Percentiles rank a stretch among this genome's conserved stretches.
phyloP scores from a whole-genome alignment of 306 rosid genomes.

The Amphicarpaea edgeworthii region DNA sequence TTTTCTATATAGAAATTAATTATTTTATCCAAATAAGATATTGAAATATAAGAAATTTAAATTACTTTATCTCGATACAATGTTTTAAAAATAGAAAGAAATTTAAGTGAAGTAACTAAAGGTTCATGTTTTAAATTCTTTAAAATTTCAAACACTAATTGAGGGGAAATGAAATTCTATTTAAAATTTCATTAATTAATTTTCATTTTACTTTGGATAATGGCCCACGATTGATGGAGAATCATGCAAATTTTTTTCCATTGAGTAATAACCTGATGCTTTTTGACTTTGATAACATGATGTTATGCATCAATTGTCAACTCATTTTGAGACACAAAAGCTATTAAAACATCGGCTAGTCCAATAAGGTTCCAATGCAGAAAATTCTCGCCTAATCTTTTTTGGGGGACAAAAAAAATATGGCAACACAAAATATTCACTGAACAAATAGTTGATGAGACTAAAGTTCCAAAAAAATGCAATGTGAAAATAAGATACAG shows the following conservation, averaged over 20 bases:
- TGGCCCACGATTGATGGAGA: conserved; percentile 19
- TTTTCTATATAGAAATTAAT: background rate
- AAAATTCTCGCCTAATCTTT: background rate
- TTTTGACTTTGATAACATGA: conserved; percentile 7
- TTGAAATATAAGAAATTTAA: background rate
- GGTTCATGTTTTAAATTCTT: background rate
- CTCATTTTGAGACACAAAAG: conserved; percentile 15
- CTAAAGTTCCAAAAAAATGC: background rate
- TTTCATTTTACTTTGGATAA: background rate
- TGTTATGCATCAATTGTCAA: conserved; percentile 20
- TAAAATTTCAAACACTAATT: background rate
- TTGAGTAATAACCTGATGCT: background rate
- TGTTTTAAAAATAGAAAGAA: background rate
- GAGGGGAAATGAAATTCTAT: background rate
- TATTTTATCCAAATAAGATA: background rate
- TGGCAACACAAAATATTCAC: background rate
- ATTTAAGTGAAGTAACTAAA: background rate
- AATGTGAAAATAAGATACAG: background rate
- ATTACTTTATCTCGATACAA: background rate
- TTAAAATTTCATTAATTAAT: background rate
- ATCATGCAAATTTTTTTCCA: background rate
- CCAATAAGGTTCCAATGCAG: background rate
- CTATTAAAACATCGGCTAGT: background rate
- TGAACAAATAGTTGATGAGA: conserved; percentile 19
- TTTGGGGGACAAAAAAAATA: conserved; percentile 1